Evolutionary conservation across 2,329 filamentous ascomycete species (phyloP), one percentile per base, ranked within the genome.

Genomic region (Neopestalotiopsis sp.): DNA sequence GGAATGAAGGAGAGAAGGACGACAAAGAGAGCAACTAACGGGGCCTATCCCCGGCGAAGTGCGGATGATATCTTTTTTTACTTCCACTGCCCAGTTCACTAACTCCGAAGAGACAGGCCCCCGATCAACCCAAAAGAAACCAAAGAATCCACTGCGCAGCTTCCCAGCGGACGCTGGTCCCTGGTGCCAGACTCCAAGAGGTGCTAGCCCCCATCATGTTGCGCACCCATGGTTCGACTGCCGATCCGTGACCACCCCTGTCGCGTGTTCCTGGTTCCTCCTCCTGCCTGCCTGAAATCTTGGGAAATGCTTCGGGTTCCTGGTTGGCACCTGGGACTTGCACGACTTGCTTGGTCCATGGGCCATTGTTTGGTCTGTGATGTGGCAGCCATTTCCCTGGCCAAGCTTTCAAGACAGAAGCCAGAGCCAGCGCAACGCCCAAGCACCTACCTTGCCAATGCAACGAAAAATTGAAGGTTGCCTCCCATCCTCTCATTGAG

Each of bases 321-420:
- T 17, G 45, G 45, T 53, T 53, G 17, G 45, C 45, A 20, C 45
- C n/a, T 53, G 45, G 45, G n/a, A 14, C 45, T 5, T 53, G 24
- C 24, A 28, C 24, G 24, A 28, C 24, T 28, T 28, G 24, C 24
- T 28, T 28, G 24, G 24, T 28, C 24, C 24, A 28, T 28, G 24
- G 17, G 45, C 45, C 34, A 38, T 7, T 38, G 34, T 38, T 38
- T 38, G 45, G 45, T 53, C 45, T 53, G 45, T 53, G 57, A 32
- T 59, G 57, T 59, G 57, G 57, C 24, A 59, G 45, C 45, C 45
- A 53, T 53, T 53, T 53, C 45, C 45, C 45, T 53, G 45, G 57
- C 57, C 30, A 59, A 59, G 57, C 57, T 59, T 34, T 34, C 34
- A 28, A 59, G 57, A 24, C 7, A 53, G 45, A 53, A 20, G 45